Percentiles rank a stretch among this genome's conserved stretches.
Conservation (phyloP, 768 basidiomycete species). For the Termitomyces sp. region DNA sequence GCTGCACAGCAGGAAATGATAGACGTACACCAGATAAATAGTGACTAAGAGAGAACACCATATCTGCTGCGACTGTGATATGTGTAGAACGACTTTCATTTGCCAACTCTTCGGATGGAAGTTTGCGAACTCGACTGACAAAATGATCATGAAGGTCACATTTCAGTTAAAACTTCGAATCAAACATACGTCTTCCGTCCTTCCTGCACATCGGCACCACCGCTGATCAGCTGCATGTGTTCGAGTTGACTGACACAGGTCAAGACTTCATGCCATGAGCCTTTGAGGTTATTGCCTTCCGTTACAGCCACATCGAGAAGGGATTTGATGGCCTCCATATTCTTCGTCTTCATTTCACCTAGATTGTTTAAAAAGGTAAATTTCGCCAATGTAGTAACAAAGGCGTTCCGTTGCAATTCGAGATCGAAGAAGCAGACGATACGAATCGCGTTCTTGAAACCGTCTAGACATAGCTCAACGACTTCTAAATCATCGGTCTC, state of each 20-base stretch:
- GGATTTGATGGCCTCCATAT: conserved; percentile 98
- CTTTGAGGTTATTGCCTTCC: conserved; percentile 96
- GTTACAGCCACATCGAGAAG: conserved; percentile 90
- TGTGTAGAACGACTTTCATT: conserved; percentile 96
- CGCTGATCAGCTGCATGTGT: conserved; percentile 96
- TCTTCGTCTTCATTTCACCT: conserved; percentile 98
- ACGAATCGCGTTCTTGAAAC: conserved; percentile 94
- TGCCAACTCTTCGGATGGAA: conserved; percentile 88
- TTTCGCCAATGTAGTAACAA: conserved; percentile 92
- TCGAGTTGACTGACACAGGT: conserved; percentile 98
- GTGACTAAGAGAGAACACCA: conserved; percentile 97
- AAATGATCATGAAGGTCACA: conserved; percentile 4
- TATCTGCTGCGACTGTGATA: conserved; percentile 97
- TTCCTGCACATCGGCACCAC: conserved; percentile 82
- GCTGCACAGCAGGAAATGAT: background rate
- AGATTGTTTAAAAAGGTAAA: conserved; percentile 98
- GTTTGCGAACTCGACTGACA: conserved; percentile 45
- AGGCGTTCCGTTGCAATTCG: conserved; percentile 97
- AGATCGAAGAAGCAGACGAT: conserved; percentile 97
- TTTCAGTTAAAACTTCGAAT: background rate
- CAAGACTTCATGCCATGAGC: conserved; percentile 93
- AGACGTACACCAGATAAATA: conserved; percentile 87
- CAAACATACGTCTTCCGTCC: conserved; percentile 71
- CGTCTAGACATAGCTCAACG: conserved; percentile 88
- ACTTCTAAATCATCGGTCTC: conserved; percentile 92